Evolutionary conservation across 2,329 filamentous ascomycete species (phyloP).

Genomic region (Ceratocystis ficicola): DNA sequence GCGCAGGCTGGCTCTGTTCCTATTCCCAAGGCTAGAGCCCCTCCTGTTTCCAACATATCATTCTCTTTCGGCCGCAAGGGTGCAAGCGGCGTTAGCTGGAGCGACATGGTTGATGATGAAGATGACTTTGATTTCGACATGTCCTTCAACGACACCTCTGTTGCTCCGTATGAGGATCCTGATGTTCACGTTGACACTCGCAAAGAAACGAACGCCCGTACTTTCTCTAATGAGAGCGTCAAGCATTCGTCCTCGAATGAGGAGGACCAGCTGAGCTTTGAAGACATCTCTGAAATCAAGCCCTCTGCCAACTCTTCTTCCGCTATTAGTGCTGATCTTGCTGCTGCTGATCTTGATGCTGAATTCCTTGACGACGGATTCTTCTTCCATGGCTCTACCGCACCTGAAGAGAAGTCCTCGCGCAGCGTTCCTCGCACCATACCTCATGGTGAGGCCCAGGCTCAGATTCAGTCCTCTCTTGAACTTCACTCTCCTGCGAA

Average conservation of each 20-base stretch:
- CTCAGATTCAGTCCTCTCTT: background rate
- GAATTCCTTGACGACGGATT: constrained; percentile 58
- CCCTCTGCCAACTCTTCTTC: constrained; percentile 11
- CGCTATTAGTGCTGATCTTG: constrained; percentile 25
- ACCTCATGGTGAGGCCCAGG: constrained; percentile 29
- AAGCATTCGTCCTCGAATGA: constrained; percentile 23
- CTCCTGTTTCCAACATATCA: constrained; percentile 57
- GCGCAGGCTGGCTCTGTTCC: constrained; percentile 53
- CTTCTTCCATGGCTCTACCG: constrained; percentile 51
- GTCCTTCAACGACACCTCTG: constrained; percentile 13
- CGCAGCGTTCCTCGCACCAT: constrained; percentile 2
- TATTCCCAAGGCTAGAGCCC: constrained; percentile 67
- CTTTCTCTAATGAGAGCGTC: constrained; percentile 66
- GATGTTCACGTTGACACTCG: constrained; percentile 36
- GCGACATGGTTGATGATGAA: constrained; percentile 86
- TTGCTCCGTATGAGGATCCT: constrained; percentile 17
- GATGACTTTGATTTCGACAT: constrained; percentile 48
- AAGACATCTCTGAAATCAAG: constrained; percentile 28
- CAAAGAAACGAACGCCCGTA: constrained; percentile 58
- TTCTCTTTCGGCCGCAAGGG: constrained; percentile 69
- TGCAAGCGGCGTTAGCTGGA: constrained; percentile 94
- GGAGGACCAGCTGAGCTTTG: constrained; percentile 22
- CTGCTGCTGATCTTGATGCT: constrained; percentile 45
- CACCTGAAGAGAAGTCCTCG: background rate
- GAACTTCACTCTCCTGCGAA: background rate